Percentiles rank a stretch among this genome's conserved stretches.
Evolutionary conservation across 2,329 filamentous ascomycete species (phyloP).

Genomic region (Fusarium phyllophilum): DNA sequence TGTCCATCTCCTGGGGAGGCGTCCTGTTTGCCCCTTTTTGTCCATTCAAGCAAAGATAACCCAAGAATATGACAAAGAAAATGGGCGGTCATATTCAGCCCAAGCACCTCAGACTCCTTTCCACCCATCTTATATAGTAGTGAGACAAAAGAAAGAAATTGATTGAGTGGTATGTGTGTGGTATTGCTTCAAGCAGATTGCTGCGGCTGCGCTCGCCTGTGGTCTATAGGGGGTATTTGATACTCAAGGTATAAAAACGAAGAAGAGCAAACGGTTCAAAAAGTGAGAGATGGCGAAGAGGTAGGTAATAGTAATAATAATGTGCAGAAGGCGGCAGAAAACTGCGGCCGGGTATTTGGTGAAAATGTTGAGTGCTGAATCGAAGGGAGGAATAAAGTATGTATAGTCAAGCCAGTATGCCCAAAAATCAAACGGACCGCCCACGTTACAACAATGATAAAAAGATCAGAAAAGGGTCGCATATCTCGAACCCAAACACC

Average conservation of each 20-base stretch:
- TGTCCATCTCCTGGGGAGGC: conserved; percentile 14
- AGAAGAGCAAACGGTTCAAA: conserved; percentile 35
- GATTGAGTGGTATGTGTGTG: conserved; percentile 42
- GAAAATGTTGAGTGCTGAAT: conserved; percentile 39
- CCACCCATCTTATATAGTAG: conserved; percentile 41
- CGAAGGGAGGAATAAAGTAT: conserved; percentile 44
- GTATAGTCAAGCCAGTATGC: conserved; percentile 43
- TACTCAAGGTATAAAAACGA: conserved; percentile 45
- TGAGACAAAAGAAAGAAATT: conserved; percentile 48
- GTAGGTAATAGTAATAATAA: conserved; percentile 34
- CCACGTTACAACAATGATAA: conserved; percentile 34
- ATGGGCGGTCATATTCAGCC: conserved; percentile 39
- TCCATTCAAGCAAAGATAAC: conserved; percentile 23
- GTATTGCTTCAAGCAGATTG: conserved; percentile 46
- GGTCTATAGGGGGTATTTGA: conserved; percentile 54
- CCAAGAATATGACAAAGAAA: conserved; percentile 33
- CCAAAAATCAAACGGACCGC: conserved; percentile 38
- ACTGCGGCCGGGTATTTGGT: conserved; percentile 45
- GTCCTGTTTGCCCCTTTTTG: conserved; percentile 37
- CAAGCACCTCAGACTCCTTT: conserved; percentile 43
- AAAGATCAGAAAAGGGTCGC: conserved; percentile 29
- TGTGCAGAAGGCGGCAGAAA: conserved; percentile 37
- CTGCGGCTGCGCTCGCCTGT: conserved; percentile 45
- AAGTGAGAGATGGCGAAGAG: conserved; percentile 35
- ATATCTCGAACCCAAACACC: conserved; percentile 42